Percentiles rank a stretch among this genome's conserved stretches.
These are phyloP conservation scores for Aotearoamyces nothofagi DNA, from an alignment of 2,329 filamentous ascomycete genomes.

Conservation along the genomic window DNA sequence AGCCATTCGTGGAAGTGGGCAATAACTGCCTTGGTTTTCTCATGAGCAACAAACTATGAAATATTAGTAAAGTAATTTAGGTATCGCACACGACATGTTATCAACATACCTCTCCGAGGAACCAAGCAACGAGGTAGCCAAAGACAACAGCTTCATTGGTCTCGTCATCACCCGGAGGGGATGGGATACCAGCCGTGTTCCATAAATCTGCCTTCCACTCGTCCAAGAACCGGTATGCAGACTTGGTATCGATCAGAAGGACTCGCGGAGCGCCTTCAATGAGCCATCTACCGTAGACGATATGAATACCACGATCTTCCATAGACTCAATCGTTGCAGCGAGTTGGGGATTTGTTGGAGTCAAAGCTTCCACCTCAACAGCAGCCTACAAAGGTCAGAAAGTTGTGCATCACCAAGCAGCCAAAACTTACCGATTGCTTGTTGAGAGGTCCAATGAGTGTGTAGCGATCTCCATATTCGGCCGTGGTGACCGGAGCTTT, in stretches of 20 bases:
- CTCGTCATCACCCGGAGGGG: slow-evolving; percentile 79
- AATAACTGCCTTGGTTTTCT: slow-evolving; percentile 83
- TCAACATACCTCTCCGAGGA: slow-evolving; percentile 72
- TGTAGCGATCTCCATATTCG: slow-evolving; percentile 97
- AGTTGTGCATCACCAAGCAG: slow-evolving; percentile 2
- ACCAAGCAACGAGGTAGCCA: slow-evolving; percentile 95
- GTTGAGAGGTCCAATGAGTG: slow-evolving; percentile 87
- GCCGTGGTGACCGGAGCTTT: slow-evolving; percentile 95
- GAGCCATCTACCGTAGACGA: slow-evolving; percentile 78
- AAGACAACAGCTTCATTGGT: slow-evolving; percentile 97
- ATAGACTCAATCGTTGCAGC: slow-evolving; percentile 78
- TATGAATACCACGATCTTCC: slow-evolving; percentile 78
- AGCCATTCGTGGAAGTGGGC: slow-evolving; percentile 99
- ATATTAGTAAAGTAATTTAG: too few relatives aligned
- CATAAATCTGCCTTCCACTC: slow-evolving; percentile 97
- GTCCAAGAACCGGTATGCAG: slow-evolving; percentile 77
- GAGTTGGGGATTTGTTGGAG: slow-evolving; percentile 68
- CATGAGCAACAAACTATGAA: slow-evolving; percentile 74
- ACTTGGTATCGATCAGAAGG: slow-evolving; percentile 86
- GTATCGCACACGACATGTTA: not conserved
- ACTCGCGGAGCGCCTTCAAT: slow-evolving; percentile 94
- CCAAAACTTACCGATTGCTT: slow-evolving; percentile 59
- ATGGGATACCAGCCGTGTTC: slow-evolving; percentile 87
- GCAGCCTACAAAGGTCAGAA: slow-evolving; percentile 47
- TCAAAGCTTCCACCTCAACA: slow-evolving; percentile 93